Conservation (phyloP, 768 basidiomycete species). For the Tricholoma sp. region DNA sequence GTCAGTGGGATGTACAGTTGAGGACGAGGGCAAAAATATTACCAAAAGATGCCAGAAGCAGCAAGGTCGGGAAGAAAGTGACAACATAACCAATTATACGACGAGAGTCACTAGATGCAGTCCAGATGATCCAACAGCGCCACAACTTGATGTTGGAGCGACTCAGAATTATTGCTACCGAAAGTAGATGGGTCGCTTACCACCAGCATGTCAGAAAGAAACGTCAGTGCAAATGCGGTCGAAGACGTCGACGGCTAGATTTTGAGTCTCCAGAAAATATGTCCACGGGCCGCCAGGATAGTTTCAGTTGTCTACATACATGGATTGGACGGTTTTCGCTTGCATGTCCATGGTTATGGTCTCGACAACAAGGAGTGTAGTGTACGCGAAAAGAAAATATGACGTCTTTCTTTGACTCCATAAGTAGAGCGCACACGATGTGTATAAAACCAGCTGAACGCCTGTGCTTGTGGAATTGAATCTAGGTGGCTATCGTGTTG, state of each 20-base stretch:
- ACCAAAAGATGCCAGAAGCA: constrained; percentile 25
- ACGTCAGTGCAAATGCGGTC: constrained; percentile 37
- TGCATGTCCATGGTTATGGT: constrained; percentile 34
- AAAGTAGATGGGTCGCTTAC: constrained; percentile 14
- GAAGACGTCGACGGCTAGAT: constrained; percentile 37
- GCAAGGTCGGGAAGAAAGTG: constrained; percentile 22
- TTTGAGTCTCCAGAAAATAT: constrained; percentile 37
- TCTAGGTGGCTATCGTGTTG: background rate
- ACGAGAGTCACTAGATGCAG: constrained; percentile 22
- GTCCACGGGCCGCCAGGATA: constrained; percentile 40
- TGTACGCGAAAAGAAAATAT: constrained; percentile 32
- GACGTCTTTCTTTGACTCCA: constrained; percentile 30
- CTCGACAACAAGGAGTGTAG: constrained; percentile 33
- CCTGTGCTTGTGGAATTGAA: constrained; percentile 18
- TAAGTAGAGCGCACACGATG: constrained; percentile 30
- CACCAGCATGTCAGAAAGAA: constrained; percentile 33
- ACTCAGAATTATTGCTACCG: background rate
- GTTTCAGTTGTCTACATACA: constrained; percentile 38
- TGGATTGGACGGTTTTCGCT: constrained; percentile 34
- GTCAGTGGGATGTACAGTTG: background rate
- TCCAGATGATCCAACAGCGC: constrained; percentile 39
- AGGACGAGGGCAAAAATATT: background rate
- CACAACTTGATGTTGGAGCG: constrained; percentile 26
- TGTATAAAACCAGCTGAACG: constrained; percentile 33
- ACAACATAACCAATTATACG: constrained; percentile 18